Conservation (phyloP, 1,139 yeast species). For the Debaryomycetaceae sp. region DNA sequence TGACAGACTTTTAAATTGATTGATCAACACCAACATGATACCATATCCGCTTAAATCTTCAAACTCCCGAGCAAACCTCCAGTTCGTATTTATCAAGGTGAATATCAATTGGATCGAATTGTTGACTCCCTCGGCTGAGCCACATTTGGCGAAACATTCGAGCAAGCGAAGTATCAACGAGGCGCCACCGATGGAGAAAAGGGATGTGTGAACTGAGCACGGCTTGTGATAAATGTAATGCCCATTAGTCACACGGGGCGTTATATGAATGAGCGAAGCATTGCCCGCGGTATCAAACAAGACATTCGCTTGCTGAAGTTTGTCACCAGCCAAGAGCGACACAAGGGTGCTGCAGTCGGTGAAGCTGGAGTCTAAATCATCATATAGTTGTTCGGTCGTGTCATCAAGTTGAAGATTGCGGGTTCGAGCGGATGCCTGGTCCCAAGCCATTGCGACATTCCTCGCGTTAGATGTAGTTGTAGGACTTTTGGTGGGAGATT, state of each 20-base stretch:
- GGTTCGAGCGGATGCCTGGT: background rate
- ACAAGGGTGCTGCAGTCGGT: conserved; percentile 20
- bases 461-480: background rate
- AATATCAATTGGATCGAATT: conserved; percentile 21
- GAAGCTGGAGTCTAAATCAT: too few relatives aligned
- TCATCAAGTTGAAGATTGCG: too few relatives aligned
- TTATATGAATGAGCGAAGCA: conserved; percentile 13
- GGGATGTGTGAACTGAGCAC: conserved; percentile 25
- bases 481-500: background rate
- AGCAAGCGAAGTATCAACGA: conserved; percentile 27
- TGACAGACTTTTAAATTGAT: conserved; percentile 1
- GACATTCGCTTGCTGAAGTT: conserved; percentile 23
- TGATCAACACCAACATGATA: conserved; percentile 18
- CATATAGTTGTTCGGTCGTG: too few relatives aligned
- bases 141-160: conserved; percentile 22
- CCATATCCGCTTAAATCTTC: conserved; percentile 42
- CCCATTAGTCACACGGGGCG: too few relatives aligned
- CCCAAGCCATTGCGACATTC: too few relatives aligned
- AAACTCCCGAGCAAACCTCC: conserved; percentile 40
- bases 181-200: conserved; percentile 37
- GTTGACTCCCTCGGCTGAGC: conserved; percentile 4
- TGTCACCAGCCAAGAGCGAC: conserved; percentile 15
- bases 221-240: conserved; percentile 24
- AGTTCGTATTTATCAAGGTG: conserved; percentile 25
- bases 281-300: conserved; percentile 24